Evolutionary conservation across 2,329 filamentous ascomycete genomes (phyloP).

Genomic region (Akanthomyces dipterigenus): DNA sequence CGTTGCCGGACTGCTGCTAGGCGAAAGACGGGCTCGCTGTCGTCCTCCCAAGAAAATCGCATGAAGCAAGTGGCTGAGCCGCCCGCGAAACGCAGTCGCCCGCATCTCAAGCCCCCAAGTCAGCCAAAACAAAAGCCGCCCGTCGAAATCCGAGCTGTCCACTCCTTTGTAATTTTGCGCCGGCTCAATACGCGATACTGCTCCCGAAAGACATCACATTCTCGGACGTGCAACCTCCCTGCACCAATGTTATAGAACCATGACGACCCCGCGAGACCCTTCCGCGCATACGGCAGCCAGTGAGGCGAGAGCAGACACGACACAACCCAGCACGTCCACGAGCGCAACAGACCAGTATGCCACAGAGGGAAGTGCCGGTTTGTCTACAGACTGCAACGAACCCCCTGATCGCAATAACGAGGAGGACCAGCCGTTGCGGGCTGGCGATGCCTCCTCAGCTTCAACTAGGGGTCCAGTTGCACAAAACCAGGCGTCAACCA

Average conservation of each 20-base stretch:
- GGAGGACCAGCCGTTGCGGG: slow-evolving; percentile 35
- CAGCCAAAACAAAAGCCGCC: background rate
- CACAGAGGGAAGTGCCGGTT: background rate
- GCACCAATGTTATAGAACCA: slow-evolving; percentile 4
- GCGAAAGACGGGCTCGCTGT: background rate
- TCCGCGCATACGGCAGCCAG: background rate
- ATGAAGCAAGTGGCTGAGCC: background rate
- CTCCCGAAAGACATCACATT: background rate
- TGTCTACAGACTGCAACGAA: slow-evolving; percentile 30
- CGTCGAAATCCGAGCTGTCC: background rate
- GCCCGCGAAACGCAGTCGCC: background rate
- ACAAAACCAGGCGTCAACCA: slow-evolving; percentile 13
- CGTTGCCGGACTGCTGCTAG: background rate
- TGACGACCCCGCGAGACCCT: slow-evolving; percentile 11
- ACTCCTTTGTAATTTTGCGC: background rate
- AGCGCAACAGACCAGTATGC: background rate
- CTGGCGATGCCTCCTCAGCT: slow-evolving; percentile 43
- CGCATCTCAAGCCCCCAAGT: background rate
- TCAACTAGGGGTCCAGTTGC: slow-evolving; percentile 19
- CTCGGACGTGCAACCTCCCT: background rate
- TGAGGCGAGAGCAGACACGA: background rate
- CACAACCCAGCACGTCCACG: background rate
- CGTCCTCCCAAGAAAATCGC: background rate
- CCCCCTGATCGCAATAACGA: slow-evolving; percentile 32
- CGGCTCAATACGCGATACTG: background rate